A percentile compares a stretch with the other conserved stretches of the same genome.
phyloP scores from a whole-genome alignment of 2,329 filamentous ascomycete species.

The Apiospora pterosperma region DNA sequence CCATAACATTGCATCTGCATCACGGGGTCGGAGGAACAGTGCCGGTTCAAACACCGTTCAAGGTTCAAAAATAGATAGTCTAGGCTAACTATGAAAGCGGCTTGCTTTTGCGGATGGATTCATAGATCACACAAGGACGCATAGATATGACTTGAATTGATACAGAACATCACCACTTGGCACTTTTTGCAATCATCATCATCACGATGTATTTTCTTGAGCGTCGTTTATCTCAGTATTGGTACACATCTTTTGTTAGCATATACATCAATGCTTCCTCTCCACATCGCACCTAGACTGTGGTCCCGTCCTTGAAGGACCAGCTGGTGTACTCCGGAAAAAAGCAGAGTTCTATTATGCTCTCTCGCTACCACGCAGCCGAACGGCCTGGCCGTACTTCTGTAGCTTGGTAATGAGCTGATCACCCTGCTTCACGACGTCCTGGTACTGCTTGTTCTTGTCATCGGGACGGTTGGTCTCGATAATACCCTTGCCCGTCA shows the following conservation, averaged over 20 bases:
- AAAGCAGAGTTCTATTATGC: constrained; percentile 49
- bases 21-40: not conserved
- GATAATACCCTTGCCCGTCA: constrained; percentile 93
- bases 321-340: not conserved
- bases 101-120: not conserved
- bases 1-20: not conserved
- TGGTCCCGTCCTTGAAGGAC: not conserved
- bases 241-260: constrained; percentile 3
- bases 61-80: not conserved
- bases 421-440: constrained; percentile 96
- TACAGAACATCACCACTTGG: not conserved
- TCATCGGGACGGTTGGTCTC: constrained; percentile 97
- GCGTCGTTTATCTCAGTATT: constrained; percentile 3
- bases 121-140: not conserved
- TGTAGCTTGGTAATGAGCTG: constrained; percentile 98
- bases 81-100: not conserved
- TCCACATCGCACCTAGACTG: not conserved
- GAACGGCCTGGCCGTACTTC: constrained; percentile 96
- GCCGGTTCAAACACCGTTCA: not conserved
- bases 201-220: not conserved
- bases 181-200: not conserved
- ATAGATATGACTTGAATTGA: not conserved
- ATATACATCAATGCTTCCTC: not conserved
- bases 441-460: constrained; percentile 99
- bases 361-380: constrained; percentile 90